These are phyloP conservation scores for Trichoderma atroviride DNA, from an alignment of 2,329 filamentous ascomycete genomes.

Conservation along the genomic window DNA sequence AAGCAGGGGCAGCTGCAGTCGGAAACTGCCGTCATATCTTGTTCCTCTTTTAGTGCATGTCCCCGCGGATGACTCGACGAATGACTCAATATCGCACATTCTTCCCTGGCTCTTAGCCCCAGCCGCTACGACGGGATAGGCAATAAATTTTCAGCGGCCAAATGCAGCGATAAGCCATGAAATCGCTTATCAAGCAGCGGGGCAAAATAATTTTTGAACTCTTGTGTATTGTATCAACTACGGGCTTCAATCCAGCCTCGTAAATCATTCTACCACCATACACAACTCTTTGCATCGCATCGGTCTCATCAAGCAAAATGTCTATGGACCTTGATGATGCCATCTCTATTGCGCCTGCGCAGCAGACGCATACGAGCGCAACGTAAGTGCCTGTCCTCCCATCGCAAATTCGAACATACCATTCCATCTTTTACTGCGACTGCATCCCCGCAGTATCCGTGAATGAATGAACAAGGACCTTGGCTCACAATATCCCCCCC, in stretches of 20 bases:
- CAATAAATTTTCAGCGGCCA: slow-evolving; percentile 15
- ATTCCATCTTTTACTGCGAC: background rate
- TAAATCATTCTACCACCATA: background rate
- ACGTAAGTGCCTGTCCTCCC: slow-evolving; percentile 40
- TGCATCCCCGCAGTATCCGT: background rate
- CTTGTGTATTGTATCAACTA: slow-evolving; percentile 28
- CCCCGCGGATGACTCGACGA: background rate
- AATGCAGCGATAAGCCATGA: slow-evolving; percentile 25
- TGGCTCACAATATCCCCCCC: slow-evolving; percentile 8
- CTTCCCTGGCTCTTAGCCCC: background rate
- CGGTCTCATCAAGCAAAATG: slow-evolving; percentile 35
- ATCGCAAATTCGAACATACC: background rate
- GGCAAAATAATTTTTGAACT: slow-evolving; percentile 41
- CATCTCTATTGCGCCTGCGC: slow-evolving; percentile 42
- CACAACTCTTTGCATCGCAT: slow-evolving; percentile 18
- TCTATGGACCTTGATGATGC: slow-evolving; percentile 51
- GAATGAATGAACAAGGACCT: background rate
- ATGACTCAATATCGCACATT: slow-evolving; percentile 4
- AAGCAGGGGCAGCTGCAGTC: background rate
- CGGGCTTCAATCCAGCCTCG: background rate
- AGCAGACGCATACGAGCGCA: slow-evolving; percentile 41
- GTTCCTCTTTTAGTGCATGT: slow-evolving; percentile 28
- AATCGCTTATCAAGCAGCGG: slow-evolving; percentile 45
- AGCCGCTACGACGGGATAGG: slow-evolving; percentile 7
- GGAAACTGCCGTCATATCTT: background rate